Evolutionary conservation across 2,329 filamentous ascomycete genomes (phyloP).

Genomic region (Cryphonectria japonica): DNA sequence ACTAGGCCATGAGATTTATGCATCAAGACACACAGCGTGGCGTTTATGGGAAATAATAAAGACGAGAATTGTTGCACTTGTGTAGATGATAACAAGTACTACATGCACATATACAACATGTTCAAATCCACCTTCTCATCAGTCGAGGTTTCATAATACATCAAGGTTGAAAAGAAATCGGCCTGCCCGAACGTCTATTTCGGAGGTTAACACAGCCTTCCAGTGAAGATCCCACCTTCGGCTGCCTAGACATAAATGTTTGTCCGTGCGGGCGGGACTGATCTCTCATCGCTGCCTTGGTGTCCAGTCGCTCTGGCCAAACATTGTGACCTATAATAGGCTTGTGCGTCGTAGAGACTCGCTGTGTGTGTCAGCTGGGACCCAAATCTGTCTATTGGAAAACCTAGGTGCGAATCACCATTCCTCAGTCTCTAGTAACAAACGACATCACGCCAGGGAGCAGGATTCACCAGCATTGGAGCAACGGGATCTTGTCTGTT

Average conservation of each 20-base stretch:
- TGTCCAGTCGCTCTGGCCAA: not conserved
- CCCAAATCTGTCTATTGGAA: not conserved
- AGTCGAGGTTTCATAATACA: not conserved
- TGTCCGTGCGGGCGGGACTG: not conserved
- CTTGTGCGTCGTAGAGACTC: not conserved
- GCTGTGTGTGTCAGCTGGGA: not conserved
- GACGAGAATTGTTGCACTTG: not conserved
- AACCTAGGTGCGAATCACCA: not conserved
- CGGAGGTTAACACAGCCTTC: not conserved
- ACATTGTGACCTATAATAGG: not conserved
- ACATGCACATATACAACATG: not conserved
- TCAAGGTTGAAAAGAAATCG: not conserved
- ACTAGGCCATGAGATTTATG: not conserved
- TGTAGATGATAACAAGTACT: not conserved
- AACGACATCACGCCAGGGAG: not conserved
- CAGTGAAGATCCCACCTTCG: not conserved
- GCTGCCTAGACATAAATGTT: not conserved
- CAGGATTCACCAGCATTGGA: not conserved
- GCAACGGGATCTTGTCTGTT: slow-evolving; percentile 6
- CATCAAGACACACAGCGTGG: slow-evolving; percentile 1
- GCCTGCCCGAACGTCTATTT: not conserved
- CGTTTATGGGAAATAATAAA: not conserved
- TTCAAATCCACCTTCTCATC: not conserved
- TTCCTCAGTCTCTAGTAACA: not conserved
- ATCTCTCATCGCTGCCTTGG: not conserved